A percentile compares a stretch with the other conserved stretches of the same genome.
Conservation (phyloP, 139 green algal genomes). For the Diplosphaera chodatii region DNA sequence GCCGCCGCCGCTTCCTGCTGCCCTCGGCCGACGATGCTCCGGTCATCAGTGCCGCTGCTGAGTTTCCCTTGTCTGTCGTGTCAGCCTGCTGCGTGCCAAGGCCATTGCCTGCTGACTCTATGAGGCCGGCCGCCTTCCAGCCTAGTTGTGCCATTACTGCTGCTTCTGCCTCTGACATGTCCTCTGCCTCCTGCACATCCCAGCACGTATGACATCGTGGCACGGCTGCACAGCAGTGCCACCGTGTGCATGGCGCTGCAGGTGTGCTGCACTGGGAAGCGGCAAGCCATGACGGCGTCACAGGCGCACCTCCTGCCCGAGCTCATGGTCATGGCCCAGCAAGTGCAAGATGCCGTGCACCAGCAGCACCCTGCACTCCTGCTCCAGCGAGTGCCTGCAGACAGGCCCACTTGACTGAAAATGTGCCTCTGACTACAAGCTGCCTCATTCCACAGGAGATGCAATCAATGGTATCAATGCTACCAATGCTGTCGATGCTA, state of each 20-base stretch:
- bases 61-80: background rate
- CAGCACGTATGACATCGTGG: constrained; percentile 5
- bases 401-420: background rate
- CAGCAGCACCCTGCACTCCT: constrained; percentile 83
- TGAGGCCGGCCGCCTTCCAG: constrained; percentile 73
- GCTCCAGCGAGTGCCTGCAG: constrained; percentile 50
- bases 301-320: constrained; percentile 21
- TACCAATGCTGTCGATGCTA: too few species aligned
- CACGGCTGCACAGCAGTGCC: too few species aligned
- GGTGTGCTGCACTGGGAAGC: background rate
- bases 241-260: background rate
- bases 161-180: constrained; percentile 69
- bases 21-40: background rate
- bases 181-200: constrained; percentile 38
- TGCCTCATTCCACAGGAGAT: too few species aligned
- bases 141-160: constrained; percentile 53
- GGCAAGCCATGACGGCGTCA: background rate
- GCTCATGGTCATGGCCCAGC: constrained; percentile 86
- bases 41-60: background rate
- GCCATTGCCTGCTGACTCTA: constrained; percentile 22
- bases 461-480: too few species aligned
- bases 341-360: constrained; percentile 94
- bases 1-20: background rate
- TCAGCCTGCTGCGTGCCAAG: background rate
- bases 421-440: background rate